Base-by-base conservation (phyloP, 2,329 filamentous ascomycete genomes). In the Pseudofabraea citricarpa region DNA sequence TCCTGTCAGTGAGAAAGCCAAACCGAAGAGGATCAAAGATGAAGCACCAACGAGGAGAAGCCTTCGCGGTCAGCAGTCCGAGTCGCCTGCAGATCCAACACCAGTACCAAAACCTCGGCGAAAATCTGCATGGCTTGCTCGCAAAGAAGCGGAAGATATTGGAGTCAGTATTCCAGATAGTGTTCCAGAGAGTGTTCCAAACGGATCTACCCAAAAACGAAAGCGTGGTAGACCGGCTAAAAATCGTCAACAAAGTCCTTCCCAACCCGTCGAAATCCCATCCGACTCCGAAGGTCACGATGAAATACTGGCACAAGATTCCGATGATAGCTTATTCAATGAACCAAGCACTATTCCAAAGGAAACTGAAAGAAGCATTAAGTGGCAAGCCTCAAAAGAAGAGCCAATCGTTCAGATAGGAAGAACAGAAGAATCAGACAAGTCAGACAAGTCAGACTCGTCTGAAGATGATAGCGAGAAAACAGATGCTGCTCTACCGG, bases 121-220 rank as follows among this genome's bases (percentile, higher is more conserved):
- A 20, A 55, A 52, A 26, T 58, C 55, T 10, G 49, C 44, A 31
- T 59, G 56, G 56, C 52, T 58, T 40, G 47, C 53, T 24, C 50
- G 54, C 10, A 58, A 55, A 23, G 49, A 56, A 39, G 54, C 50
- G 4, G 35, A 46, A 26, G 46, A 55, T 41, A 23, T 32, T 13
- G 43, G 41, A 5, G 45, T 42, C 10, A 47, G 39, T 32, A 15
- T 15, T 8, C 19, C 35, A 9, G 21, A 21, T 20, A 5, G 23
- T n/a, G 35, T 9, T 6, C 35, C 15, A 22, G 19, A 9, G 16
- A 37, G 15, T 20, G 21, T 15, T 9, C 12, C 12, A 13, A 21
- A 37, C 15, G 35, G 9, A 15, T 21, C 18, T 5, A 21, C n/a
- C 33, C 33, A 19, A 9, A 9, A 20, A 21, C 35, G 19, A 20